Evolutionary conservation across 352 stramenopile genomes (phyloP), one percentile per base, ranked within the genome.

Genomic region (Pythium chondricola): DNA sequence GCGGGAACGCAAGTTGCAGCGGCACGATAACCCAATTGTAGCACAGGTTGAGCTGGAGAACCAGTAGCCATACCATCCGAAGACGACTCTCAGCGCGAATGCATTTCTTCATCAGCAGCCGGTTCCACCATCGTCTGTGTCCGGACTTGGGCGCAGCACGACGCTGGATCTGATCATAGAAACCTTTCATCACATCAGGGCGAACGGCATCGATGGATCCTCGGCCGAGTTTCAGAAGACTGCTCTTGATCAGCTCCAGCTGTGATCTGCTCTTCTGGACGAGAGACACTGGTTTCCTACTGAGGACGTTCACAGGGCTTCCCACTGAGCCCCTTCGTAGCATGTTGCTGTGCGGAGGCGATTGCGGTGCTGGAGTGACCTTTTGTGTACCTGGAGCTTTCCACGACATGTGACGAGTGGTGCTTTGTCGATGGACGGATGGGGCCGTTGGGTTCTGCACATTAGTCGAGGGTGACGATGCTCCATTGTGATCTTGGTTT

Each of bases 11-110:
- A 11, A 85, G 67, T 29, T 79, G 63, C 3, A 83, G 47, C 1
- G 71, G 73, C 6, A 82, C 43, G 13, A 67, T 35, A 3, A 80
- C 50, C 74, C 71, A 83, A 43, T 83, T 79, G 61, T 82, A 83
- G 45, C 63, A 71, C 22, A 65, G 53, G 24, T 66, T 49, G 4
- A 67, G 29, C 20, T 75, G 55, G 13, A 85, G 45, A 7, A 57
- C 37, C n/a, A 72, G 10, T 20, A 83, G 63, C 73, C 69, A 85
- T 6, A 43, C 36, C 56, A 85, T 83, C 6, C 73, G 53, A 36
- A 40, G 48, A 6, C 49, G 63, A 0, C 69, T 71, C 37, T 83
- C 71, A 0, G 59, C 48, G 46, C 74, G 58, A 13, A 81, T 52
- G 18, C 71, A 77, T 22, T 39, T 44, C 2, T 35, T 40, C 24